A percentile compares a stretch with the other conserved stretches of the same genome.
Evolutionary conservation across 2,329 filamentous ascomycete genomes (phyloP).

Genomic region (Microdochium bolleyi): DNA sequence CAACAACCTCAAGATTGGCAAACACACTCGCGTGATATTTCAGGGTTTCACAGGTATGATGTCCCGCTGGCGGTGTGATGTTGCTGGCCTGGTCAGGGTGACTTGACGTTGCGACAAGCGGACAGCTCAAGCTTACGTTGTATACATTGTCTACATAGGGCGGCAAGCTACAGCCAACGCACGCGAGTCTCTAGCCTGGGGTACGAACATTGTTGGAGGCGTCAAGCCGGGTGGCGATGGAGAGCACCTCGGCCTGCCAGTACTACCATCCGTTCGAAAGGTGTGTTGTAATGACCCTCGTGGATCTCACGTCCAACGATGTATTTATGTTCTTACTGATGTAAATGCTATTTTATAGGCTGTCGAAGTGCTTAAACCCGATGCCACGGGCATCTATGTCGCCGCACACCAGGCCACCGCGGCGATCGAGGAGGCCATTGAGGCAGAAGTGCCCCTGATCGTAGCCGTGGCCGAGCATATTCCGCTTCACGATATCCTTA

Average conservation of each 20-base stretch:
- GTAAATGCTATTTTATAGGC: slow-evolving; percentile 34
- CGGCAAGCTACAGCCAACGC: slow-evolving; percentile 66
- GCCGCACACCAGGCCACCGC: slow-evolving; percentile 64
- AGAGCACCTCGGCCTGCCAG: slow-evolving; percentile 65
- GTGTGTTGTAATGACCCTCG: slow-evolving; percentile 19
- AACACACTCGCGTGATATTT: slow-evolving; percentile 31
- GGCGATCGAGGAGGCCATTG: slow-evolving; percentile 74
- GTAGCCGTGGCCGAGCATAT: slow-evolving; percentile 71
- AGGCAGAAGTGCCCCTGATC: slow-evolving; percentile 67
- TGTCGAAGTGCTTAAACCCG: slow-evolving; percentile 61
- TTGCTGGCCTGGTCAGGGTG: background rate
- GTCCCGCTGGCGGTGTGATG: background rate
- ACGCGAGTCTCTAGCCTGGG: slow-evolving; percentile 67
- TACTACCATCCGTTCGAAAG: slow-evolving; percentile 59
- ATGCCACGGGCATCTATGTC: slow-evolving; percentile 75
- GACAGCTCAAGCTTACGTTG: slow-evolving; percentile 2
- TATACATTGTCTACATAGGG: background rate
- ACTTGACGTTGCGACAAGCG: slow-evolving; percentile 9
- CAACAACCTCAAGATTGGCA: slow-evolving; percentile 27
- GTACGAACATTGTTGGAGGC: slow-evolving; percentile 73
- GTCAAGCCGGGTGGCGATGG: slow-evolving; percentile 64
- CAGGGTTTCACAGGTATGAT: slow-evolving; percentile 31
- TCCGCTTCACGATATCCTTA: slow-evolving; percentile 63
- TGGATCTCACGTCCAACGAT: background rate
- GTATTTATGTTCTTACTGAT: background rate